phyloP scores from a whole-genome alignment of 352 stramenopile genomes.

The Halophytophthora polymorphica region DNA sequence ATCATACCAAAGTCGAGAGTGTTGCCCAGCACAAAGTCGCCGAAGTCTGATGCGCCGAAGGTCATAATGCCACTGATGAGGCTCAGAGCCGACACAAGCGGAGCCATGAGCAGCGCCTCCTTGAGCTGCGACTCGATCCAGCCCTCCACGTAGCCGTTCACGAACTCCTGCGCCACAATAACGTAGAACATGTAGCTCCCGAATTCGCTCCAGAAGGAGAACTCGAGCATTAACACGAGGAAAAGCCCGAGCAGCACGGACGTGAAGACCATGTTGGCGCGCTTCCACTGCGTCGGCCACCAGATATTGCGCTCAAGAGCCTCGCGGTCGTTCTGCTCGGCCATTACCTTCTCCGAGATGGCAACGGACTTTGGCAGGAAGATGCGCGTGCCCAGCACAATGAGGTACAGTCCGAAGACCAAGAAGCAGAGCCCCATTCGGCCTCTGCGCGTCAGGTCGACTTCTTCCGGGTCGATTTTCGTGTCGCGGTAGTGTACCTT shows the following conservation, averaged over 20 bases:
- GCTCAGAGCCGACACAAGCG: slow-evolving; percentile 87
- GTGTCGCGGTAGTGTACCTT: slow-evolving; percentile 86
- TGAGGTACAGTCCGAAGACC: slow-evolving; percentile 85
- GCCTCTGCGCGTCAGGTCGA: slow-evolving; percentile 67
- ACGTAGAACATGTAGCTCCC: slow-evolving; percentile 96
- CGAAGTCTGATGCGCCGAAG: slow-evolving; percentile 95
- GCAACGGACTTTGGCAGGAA: slow-evolving; percentile 92
- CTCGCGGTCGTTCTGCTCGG: slow-evolving; percentile 78
- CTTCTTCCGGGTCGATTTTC: slow-evolving; percentile 76
- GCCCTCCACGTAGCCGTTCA: slow-evolving; percentile 84
- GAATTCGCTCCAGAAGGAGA: slow-evolving; percentile 95
- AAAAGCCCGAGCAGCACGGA: slow-evolving; percentile 92
- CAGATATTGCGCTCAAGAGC: slow-evolving; percentile 72
- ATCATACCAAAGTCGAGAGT: slow-evolving; percentile 95
- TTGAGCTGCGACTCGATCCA: slow-evolving; percentile 90
- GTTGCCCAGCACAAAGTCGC: slow-evolving; percentile 95
- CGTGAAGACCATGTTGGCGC: slow-evolving; percentile 94
- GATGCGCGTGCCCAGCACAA: slow-evolving; percentile 79
- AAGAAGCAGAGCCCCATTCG: slow-evolving; percentile 93
- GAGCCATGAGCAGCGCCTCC: slow-evolving; percentile 89
- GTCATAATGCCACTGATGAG: slow-evolving; percentile 93
- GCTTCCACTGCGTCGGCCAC: slow-evolving; percentile 93
- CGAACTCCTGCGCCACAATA: slow-evolving; percentile 91
- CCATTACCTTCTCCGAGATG: slow-evolving; percentile 87
- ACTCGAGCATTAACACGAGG: slow-evolving; percentile 93